These are phyloP conservation scores for Aspergillus puulaauensis DNA, from an alignment of 2,329 filamentous ascomycete genomes.

Conservation along the genomic window DNA sequence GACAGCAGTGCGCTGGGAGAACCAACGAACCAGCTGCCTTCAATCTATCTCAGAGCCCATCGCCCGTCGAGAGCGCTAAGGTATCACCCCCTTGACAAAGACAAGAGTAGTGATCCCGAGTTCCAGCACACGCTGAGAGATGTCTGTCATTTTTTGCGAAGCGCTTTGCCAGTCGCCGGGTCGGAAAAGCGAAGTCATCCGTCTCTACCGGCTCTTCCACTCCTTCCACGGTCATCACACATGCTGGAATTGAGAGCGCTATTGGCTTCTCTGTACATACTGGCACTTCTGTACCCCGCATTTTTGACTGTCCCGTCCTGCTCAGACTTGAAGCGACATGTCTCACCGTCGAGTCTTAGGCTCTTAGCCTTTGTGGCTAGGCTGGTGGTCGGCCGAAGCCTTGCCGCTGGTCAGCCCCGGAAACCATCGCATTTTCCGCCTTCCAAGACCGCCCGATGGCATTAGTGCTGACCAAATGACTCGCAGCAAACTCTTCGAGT, in stretches of 20 bases:
- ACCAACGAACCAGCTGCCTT: not conserved
- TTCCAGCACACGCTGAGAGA: not conserved
- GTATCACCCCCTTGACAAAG: not conserved
- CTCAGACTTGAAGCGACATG: no score
- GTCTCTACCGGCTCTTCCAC: not conserved
- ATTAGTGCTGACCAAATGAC: constrained; percentile 11
- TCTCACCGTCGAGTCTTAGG: no score
- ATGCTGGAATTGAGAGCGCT: not conserved
- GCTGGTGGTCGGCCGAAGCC: no score
- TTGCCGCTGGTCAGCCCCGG: not conserved
- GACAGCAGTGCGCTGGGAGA: not conserved
- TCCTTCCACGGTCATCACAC: not conserved
- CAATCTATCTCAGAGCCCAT: not conserved
- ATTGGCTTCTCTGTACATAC: not conserved
- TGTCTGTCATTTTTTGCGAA: not conserved
- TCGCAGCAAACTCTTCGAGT: constrained; percentile 10
- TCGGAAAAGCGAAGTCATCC: not conserved
- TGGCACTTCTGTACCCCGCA: not conserved
- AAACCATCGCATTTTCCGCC: not conserved
- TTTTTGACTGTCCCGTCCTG: not conserved
- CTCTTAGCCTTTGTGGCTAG: no score
- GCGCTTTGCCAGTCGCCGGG: not conserved
- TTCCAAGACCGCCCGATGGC: not conserved
- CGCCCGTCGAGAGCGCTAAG: no score
- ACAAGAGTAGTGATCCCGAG: not conserved